A percentile compares a stretch with the other conserved stretches of the same genome.
Conservation (phyloP, 306 rosid genomes). For the Glycine tomentella region DNA sequence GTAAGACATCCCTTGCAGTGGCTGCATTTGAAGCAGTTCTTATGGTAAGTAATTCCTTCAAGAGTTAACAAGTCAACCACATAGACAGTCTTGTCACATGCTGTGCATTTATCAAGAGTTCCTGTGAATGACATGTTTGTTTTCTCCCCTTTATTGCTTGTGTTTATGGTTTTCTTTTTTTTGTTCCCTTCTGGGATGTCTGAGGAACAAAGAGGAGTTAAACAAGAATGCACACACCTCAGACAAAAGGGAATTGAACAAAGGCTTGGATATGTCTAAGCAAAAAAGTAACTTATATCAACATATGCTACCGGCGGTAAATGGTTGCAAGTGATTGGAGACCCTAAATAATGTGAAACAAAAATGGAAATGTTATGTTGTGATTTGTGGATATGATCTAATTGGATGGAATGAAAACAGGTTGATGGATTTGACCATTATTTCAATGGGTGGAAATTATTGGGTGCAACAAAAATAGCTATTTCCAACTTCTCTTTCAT, state of each 20-base stretch:
- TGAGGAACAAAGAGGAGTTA: slow-evolving; percentile 54
- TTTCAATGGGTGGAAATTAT: slow-evolving; percentile 48
- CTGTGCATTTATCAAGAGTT: slow-evolving; percentile 94
- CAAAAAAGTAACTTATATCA: slow-evolving; percentile 53
- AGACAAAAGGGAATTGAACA: slow-evolving; percentile 63
- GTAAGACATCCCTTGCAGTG: slow-evolving; percentile 97
- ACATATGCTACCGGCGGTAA: slow-evolving; percentile 30
- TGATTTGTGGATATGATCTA: slow-evolving; percentile 55
- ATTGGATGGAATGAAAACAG: slow-evolving; percentile 60
- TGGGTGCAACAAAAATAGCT: slow-evolving; percentile 29
- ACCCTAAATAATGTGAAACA: slow-evolving; percentile 43
- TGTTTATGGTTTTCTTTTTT: neutral
- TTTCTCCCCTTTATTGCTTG: neutral
- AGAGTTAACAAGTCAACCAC: slow-evolving; percentile 92
- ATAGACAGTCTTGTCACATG: slow-evolving; percentile 94
- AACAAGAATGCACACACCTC: slow-evolving; percentile 50
- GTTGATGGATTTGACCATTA: slow-evolving; percentile 57
- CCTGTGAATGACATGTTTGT: slow-evolving; percentile 88
- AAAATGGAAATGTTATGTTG: slow-evolving; percentile 51
- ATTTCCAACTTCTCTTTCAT: slow-evolving; percentile 20
- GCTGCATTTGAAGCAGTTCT: slow-evolving; percentile 93
- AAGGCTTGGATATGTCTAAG: slow-evolving; percentile 57
- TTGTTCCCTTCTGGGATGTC: slow-evolving; percentile 50
- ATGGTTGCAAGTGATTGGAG: slow-evolving; percentile 53
- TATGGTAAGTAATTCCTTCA: slow-evolving; percentile 87